These are phyloP conservation scores for Nicotiana obtusifolia DNA, from an alignment of 257 asterid genomes.

Conservation along the genomic window DNA sequence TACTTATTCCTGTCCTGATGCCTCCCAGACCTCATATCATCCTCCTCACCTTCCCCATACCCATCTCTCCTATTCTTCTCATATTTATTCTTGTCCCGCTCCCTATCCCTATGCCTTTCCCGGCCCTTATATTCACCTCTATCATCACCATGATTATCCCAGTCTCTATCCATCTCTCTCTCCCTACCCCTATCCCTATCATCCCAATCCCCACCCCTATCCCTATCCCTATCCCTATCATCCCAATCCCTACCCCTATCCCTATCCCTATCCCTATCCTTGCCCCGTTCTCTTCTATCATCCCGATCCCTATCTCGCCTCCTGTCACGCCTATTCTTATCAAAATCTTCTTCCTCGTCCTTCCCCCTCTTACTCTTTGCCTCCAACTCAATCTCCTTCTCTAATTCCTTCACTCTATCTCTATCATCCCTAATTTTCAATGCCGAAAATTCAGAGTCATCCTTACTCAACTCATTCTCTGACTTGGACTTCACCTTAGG, in stretches of 20 bases:
- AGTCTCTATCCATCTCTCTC: constrained; percentile 27
- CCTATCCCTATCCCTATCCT: constrained; percentile 13
- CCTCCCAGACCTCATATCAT: neutral
- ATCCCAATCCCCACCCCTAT: neutral
- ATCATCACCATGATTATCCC: constrained; percentile 16
- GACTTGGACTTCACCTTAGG: constrained; percentile 32
- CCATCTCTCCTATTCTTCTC: constrained; percentile 19
- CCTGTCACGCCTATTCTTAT: neutral
- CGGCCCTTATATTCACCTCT: no score
- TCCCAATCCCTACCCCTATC: neutral
- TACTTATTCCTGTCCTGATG: constrained; percentile 11
- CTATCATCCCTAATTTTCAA: constrained; percentile 61
- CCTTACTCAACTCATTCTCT: constrained; percentile 18
- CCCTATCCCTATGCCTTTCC: constrained; percentile 9
- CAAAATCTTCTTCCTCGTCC: constrained; percentile 24
- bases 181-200: constrained; percentile 19
- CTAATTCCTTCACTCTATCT: constrained; percentile 74
- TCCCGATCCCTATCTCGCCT: constrained; percentile 25
- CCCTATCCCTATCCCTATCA: constrained; percentile 11
- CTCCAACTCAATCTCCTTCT: constrained; percentile 75
- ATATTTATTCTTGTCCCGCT: constrained; percentile 15
- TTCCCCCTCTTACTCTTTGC: constrained; percentile 31
- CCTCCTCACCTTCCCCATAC: constrained; percentile 14
- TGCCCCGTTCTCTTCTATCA: constrained; percentile 13
- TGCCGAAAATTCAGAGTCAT: constrained; percentile 32